Conservation (phyloP, 192 early-diverging fungal species). For the Rhizophagus sp. region DNA sequence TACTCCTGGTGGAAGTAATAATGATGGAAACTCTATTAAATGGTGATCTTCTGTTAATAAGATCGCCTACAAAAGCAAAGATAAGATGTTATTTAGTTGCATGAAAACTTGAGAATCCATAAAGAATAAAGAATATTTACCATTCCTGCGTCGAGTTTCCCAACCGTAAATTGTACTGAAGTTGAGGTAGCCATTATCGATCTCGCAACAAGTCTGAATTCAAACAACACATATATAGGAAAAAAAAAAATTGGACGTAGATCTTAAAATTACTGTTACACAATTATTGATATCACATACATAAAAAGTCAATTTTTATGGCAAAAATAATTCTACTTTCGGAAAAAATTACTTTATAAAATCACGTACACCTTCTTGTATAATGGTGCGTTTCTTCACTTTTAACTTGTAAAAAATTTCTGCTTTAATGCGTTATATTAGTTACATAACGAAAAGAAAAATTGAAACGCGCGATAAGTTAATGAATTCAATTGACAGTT, state of each 20-base stretch:
- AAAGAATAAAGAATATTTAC: conserved; percentile 36
- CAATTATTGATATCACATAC: no score
- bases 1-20: conserved; percentile 93
- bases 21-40: conserved; percentile 96
- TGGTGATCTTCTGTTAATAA: conserved; percentile 97
- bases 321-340: no score
- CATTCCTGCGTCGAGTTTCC: conserved; percentile 95
- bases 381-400: not conserved
- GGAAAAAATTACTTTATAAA: not conserved
- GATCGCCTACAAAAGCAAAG: conserved; percentile 56
- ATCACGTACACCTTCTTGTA: conserved; percentile 3
- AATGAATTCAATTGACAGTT: not conserved
- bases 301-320: no score
- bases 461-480: not conserved
- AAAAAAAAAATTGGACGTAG: not conserved
- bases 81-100: not conserved
- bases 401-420: not conserved
- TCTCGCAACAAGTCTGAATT: not conserved
- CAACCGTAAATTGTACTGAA: conserved; percentile 83
- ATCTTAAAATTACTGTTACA: not conserved
- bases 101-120: not conserved
- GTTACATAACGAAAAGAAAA: not conserved
- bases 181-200: conserved; percentile 14
- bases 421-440: not conserved
- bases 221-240: no score